A percentile compares a stretch with the other conserved stretches of the same genome.
Conservation (phyloP, 1,284 basidiomycete species). For the Puccinia triticina region DNA sequence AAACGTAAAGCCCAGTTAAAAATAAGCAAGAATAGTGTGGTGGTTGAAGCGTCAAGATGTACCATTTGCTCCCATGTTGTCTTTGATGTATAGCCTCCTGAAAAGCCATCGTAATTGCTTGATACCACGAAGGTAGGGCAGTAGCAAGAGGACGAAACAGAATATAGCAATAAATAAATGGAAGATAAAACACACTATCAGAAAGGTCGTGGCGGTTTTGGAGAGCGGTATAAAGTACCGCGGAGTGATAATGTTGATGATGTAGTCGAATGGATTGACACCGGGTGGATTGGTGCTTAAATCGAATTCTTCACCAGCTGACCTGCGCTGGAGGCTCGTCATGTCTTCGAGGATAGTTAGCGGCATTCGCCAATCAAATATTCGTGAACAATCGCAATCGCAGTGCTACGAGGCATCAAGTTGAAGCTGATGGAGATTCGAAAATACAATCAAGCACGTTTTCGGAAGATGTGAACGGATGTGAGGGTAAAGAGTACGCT, state of each 20-base stretch:
- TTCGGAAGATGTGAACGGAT: no score
- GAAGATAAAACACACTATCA: background rate
- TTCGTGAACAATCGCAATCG: no score
- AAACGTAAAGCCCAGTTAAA: background rate
- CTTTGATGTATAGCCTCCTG: slow-evolving; percentile 14
- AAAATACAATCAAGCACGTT: no score
- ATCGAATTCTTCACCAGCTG: background rate
- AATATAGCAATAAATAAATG: background rate
- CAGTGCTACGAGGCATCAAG: no score
- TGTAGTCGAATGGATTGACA: slow-evolving; percentile 1
- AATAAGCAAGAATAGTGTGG: background rate
- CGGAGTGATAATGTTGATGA: background rate
- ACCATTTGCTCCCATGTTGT: background rate
- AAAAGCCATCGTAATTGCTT: background rate
- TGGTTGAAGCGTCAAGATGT: background rate
- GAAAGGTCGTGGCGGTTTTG: no score
- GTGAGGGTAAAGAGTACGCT: no score
- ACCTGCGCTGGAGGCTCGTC: no score
- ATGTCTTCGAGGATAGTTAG: no score
- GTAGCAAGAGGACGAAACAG: background rate
- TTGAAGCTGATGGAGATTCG: no score
- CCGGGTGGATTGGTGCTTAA: background rate
- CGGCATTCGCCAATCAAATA: no score
- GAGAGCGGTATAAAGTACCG: background rate
- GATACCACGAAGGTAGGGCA: background rate